Evolutionary conservation across 495 filamentous ascomycete species (phyloP), one percentile per base, ranked within the genome.

Genomic region (Lineolata rhizophorae): DNA sequence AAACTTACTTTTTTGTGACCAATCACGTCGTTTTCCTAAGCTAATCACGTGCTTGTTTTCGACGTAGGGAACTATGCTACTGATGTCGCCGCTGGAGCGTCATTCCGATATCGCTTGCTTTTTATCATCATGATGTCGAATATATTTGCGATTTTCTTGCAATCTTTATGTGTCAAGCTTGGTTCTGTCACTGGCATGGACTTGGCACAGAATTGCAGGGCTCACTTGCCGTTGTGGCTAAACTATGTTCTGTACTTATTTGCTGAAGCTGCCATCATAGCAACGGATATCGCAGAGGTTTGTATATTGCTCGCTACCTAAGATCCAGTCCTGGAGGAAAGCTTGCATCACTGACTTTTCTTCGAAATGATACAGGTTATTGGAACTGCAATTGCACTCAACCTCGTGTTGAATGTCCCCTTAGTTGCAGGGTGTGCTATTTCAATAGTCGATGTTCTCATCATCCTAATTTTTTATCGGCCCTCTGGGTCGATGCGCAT

Each of bases 251-350:
- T 85, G 11, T 90, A 85, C 46, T 47, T 72, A 25, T 58, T 90
- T 37, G 67, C 76, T 5, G 80, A 90, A 49, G 64, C 61, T 10
- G 79, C 80, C 31, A 85, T 90, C 45, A 70, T 90, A 38, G 80
- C 80, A 2, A 90, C 80, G 2, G 80, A 90, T 52, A 84, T 93
- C 48, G 82, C 83, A 27, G 83, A 93, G 63, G 69, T n/a, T n/a
- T n/a, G n/a, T 65, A 50, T 18, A 16, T 46, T 25, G 9, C 33
- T 26, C 16, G 30, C 24, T 5, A 16, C 18, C 14, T 32, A 8
- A 20, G n/a, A 24, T 17, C 14, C 36, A 14, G 14, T 34, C 2
- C 12, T 19, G n/a, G 28, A 15, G n/a, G 26, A 2, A 14, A 12
- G 8, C 24, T 32, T 9, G 13, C 24, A 20, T 10, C 27, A 22